Percentiles rank a stretch among this genome's conserved stretches.
Conservation (phyloP, 1,139 yeast genomes). For the Nakaseomyces nivariensis region DNA sequence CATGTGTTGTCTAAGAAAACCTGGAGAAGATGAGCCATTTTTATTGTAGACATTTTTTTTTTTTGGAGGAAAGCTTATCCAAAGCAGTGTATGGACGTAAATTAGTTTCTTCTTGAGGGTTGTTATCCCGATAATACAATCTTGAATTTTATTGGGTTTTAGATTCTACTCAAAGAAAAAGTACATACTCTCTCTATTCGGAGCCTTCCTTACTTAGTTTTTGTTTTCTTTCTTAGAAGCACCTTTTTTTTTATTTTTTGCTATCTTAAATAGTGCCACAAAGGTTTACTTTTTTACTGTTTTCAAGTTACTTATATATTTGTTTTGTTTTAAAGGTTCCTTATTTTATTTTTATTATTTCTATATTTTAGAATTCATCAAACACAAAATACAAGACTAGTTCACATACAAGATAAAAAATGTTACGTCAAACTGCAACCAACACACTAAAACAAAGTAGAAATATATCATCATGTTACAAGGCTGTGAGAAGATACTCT, state of each 20-base stretch:
- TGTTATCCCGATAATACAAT: neutral
- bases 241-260: neutral
- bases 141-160: constrained; percentile 1
- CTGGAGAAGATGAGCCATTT: neutral
- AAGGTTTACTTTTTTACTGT: neutral
- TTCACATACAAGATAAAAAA: neutral
- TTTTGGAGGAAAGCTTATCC: no score
- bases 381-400: no score
- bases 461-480: constrained; percentile 11
- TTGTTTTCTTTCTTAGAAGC: no score
- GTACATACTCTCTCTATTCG: neutral
- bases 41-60: no score
- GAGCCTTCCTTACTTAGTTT: neutral
- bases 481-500: constrained; percentile 36
- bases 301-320: neutral
- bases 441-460: constrained; percentile 1
- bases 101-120: neutral
- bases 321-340: neutral
- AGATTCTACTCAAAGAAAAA: neutral
- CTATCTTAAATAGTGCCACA: neutral
- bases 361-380: no score
- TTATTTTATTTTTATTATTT: neutral
- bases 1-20: neutral
- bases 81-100: no score
- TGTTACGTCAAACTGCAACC: neutral